Evolutionary conservation across 2,329 filamentous ascomycete species (phyloP), one percentile per base, ranked within the genome.

Genomic region (Neofusicoccum parvum): DNA sequence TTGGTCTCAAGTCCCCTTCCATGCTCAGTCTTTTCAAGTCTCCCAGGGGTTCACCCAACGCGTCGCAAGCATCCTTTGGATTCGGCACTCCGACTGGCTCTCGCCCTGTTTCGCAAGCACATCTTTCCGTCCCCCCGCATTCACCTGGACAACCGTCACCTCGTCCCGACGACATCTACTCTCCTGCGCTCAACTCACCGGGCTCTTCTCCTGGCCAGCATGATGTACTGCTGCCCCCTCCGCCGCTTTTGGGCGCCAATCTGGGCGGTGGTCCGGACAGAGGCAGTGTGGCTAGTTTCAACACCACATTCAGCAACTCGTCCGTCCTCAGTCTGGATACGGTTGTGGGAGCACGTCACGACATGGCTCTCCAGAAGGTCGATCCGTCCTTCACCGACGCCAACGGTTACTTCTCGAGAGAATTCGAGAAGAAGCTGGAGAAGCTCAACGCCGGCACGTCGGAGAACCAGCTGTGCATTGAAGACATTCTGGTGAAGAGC

Each of bases 381-480:
- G 87, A 88, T 69, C 88, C 87, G 2, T 88, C 87, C 77, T 90
- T 90, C 77, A 89, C 85, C 5, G 88, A 90, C 72, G 83, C 84
- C 53, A 86, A 82, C 39, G 87, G 87, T 37, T 81, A 87, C 67
- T 90, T 87, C 73, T 87, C 85, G 68, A 60, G 56, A 37, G 80
- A 78, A 1, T 90, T 89, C 68, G 84, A 86, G 65, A 81, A 83
- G 73, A 85, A 81, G 71, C 80, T 90, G 1, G 82, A 86, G 37
- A 74, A 76, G 2, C 78, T 90, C 15, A 84, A 79, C 51, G 86
- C 84, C 2, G 37, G 17, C 56, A 60, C 56, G n/a, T 60, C 56
- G 10, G 56, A 60, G 56, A 37, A 20, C 43, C 67, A 84, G 37
- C 78, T 89, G 9, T 90, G 88, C 71, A 88, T 90, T 65, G 88